Evolutionary conservation across 2,329 filamentous ascomycete species (phyloP), one percentile per base, ranked within the genome.

Genomic region (Aspergillus sp.): DNA sequence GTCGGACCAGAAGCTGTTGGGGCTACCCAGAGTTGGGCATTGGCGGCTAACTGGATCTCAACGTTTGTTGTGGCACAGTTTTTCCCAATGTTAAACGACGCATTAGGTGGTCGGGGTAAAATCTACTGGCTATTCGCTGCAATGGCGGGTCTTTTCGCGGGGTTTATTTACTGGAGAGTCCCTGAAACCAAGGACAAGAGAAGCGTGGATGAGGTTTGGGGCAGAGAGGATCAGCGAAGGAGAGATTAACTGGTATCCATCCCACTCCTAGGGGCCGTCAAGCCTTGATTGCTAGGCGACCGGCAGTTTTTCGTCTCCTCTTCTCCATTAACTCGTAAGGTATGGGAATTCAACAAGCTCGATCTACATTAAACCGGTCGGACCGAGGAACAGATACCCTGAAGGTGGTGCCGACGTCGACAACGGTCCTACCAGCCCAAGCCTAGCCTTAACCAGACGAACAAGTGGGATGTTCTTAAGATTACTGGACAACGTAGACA

Each of bases 31-130:
- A 93, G 89, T 57, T 96, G 92, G 84, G 90, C 89, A 0, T 77
- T 98, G 23, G 91, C 87, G 1, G 89, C 90, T 14, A 98, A 95
- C 73, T 98, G 96, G 81, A 81, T 91, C 25, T 90, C 92, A 0
- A 98, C 93, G 0, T 98, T 97, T 70, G 66, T 96, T 21, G 92
- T 99, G 2, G 93, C 93, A 0, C 92, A 97, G 67, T 96, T 96
- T 76, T 97, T 99, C 79, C 93, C 95, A 0, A 83, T 97, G 19
- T 75, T 96, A 60, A 96, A 96, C 70, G 84, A 86, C 44, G 84
- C 83, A 3, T 76, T 97, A 52, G 93, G 90, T 0, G 89, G 88
- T 0, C 83, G 87, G 3, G 93, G 93, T 1, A 90, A 88, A 79
- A 89, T 95, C 0, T 99, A 96, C 71, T 96, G 95, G 71, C 81